These are phyloP conservation scores for Gentiana dahurica DNA, from an alignment of 257 asterid genomes.

Conservation along the genomic window DNA sequence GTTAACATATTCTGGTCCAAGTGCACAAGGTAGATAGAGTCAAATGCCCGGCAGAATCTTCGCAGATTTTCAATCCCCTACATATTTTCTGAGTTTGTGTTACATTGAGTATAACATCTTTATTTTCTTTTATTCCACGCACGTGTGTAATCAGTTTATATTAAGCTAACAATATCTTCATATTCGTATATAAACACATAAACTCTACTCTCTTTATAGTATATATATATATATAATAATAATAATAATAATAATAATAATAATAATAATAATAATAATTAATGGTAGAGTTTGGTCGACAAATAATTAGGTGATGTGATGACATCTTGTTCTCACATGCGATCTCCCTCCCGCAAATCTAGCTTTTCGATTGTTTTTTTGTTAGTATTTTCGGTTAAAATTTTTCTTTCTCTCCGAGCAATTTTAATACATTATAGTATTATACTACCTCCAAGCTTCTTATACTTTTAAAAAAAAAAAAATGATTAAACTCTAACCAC, in stretches of 20 bases:
- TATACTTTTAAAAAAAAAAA: too few relatives aligned
- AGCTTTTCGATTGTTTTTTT: slow-evolving; percentile 5
- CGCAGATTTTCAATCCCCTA: slow-evolving; percentile 67
- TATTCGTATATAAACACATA: neutral
- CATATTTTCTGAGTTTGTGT: slow-evolving; percentile 41
- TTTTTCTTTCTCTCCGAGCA: too few relatives aligned
- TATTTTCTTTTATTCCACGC: slow-evolving; percentile 2
- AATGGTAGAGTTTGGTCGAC: neutral
- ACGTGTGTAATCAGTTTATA: too few relatives aligned
- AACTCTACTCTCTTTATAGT: neutral
- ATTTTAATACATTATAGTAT: too few relatives aligned
- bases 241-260: too few relatives aligned
- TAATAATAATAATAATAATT: too few relatives aligned
- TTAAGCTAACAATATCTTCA: too few relatives aligned
- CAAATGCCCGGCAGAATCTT: slow-evolving; percentile 30
- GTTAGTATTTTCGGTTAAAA: neutral
- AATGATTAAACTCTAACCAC: too few relatives aligned
- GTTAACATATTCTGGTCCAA: slow-evolving; percentile 17
- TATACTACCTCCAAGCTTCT: too few relatives aligned
- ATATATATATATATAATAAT: neutral
- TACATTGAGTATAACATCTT: slow-evolving; percentile 9
- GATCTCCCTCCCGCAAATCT: slow-evolving; percentile 28
- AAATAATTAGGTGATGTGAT: slow-evolving; percentile 25
- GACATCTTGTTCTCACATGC: slow-evolving; percentile 33
- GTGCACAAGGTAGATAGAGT: slow-evolving; percentile 4